Conservation (phyloP, 129 eudicot species). For the Kitagawia praeruptora region DNA sequence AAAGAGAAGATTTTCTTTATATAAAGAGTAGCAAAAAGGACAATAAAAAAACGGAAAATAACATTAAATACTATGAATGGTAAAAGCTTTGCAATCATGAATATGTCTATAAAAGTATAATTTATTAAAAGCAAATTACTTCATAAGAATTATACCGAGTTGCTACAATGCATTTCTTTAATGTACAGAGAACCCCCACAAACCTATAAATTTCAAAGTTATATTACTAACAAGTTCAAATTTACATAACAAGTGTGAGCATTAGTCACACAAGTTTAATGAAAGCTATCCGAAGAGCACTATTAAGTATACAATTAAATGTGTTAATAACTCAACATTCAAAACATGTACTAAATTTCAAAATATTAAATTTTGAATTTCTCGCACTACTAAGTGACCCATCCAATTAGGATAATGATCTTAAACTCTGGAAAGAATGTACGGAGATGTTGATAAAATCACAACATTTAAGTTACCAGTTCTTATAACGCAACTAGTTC, state of each 20-base stretch:
- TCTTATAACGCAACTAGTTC: too few relatives aligned
- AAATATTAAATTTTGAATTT: too few relatives aligned
- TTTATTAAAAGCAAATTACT: not conserved
- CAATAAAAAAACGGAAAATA: not conserved
- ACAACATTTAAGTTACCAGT: too few relatives aligned
- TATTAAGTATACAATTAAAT: not conserved
- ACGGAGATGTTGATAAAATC: too few relatives aligned
- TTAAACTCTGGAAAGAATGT: too few relatives aligned
- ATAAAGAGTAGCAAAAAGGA: not conserved
- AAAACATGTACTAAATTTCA: not conserved
- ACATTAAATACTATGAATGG: not conserved
- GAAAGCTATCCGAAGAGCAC: not conserved
- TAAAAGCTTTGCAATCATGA: not conserved
- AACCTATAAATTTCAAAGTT: not conserved
- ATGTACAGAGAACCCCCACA: not conserved
- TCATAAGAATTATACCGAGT: not conserved
- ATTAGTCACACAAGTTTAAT: not conserved
- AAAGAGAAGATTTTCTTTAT: not conserved
- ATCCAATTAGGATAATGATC: too few relatives aligned
- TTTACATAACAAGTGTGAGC: not conserved
- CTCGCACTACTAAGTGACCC: too few relatives aligned
- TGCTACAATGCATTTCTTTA: not conserved
- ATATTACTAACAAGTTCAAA: not conserved
- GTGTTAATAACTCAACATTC: not conserved
- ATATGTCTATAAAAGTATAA: not conserved